Base-by-base conservation (phyloP, 2,329 filamentous ascomycete genomes). In the Colletotrichum brevisporum region DNA sequence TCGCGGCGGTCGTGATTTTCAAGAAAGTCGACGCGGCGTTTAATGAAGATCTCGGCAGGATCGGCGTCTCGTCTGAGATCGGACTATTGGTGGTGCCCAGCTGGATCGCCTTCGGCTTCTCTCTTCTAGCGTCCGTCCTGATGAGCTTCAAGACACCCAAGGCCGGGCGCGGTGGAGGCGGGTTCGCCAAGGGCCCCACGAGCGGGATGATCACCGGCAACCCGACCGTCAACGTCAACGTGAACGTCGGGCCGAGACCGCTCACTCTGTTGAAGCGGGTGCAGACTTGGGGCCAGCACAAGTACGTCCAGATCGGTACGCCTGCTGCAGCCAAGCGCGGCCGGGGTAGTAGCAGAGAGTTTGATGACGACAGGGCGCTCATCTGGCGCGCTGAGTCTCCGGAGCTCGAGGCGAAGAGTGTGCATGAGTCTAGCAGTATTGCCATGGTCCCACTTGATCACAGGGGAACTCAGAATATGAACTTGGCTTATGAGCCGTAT, bases 221-320 rank as follows among this genome's bases (percentile, higher is more conserved):
- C 10, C 47, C 12, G 6, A 45, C n/a, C 12, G 6, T 31, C 4
- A 45, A 27, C 8, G 41, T 16, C 16, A 57, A 57, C 2, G 41
- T 16, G 8, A 57, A 57, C 3, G 39, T 6, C 6, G 41, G 24
- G 27, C 57, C 16, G 10, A 57, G 45, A 24, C 9, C 71, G 70
- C 13, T 55, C n/a, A 50, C 18, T 1, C 56, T 77, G n/a, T 48
- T 76, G n/a, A 57, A 64, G 52, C 18, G 54, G 5, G 48, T 64
- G 27, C 62, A 59, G 4, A 75, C 74, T 5, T 76, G 74, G 72
- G 72, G 70, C 5, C 70, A 70, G 3, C 75, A 77, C 67, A 76
- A 74, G 55, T 81, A 81, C 61, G 73, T 73, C n/a, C 76, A 76
- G 66, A 69, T 80, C 47, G 76, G 76, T 48, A 16, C 39, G 5